Percentiles rank a stretch among this genome's conserved stretches.
Conservation (phyloP, 495 filamentous ascomycete species). For the Penicillium simplicissimum region DNA sequence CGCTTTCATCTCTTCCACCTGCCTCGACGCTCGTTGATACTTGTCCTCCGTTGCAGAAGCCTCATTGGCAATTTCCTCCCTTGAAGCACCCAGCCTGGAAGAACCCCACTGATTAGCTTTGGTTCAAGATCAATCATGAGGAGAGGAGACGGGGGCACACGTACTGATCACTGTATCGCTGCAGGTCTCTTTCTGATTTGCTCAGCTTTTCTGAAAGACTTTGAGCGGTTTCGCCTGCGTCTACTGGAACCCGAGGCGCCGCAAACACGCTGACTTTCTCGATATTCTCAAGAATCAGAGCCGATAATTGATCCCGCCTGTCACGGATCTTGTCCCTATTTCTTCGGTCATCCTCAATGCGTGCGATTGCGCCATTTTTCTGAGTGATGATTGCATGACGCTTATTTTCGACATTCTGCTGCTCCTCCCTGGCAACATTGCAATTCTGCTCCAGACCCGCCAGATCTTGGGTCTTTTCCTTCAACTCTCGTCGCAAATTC, state of each 20-base stretch:
- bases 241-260: conserved; percentile 59
- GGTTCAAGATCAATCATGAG: neutral
- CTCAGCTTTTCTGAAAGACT: conserved; percentile 66
- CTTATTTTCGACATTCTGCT: conserved; percentile 46
- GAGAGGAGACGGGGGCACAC: conserved; percentile 15
- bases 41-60: conserved; percentile 44
- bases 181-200: conserved; percentile 56
- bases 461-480: conserved; percentile 42
- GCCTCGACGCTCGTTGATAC: conserved; percentile 44
- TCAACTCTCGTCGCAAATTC: conserved; percentile 43
- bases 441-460: conserved; percentile 43
- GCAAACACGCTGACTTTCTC: conserved; percentile 58
- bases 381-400: conserved; percentile 57
- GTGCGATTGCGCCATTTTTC: conserved; percentile 64
- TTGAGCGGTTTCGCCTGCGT: conserved; percentile 62
- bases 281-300: conserved; percentile 54
- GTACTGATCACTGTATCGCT: conserved; percentile 51
- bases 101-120: conserved; percentile 16
- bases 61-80: conserved; percentile 61
- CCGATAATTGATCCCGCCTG: conserved; percentile 47
- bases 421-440: conserved; percentile 60
- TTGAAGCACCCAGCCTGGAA: conserved; percentile 62
- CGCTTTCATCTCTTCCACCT: conserved; percentile 51
- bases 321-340: conserved; percentile 47
- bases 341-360: conserved; percentile 49